Evolutionary conservation across 495 filamentous ascomycete genomes (phyloP).

Genomic region (Penicillium coprophilum): DNA sequence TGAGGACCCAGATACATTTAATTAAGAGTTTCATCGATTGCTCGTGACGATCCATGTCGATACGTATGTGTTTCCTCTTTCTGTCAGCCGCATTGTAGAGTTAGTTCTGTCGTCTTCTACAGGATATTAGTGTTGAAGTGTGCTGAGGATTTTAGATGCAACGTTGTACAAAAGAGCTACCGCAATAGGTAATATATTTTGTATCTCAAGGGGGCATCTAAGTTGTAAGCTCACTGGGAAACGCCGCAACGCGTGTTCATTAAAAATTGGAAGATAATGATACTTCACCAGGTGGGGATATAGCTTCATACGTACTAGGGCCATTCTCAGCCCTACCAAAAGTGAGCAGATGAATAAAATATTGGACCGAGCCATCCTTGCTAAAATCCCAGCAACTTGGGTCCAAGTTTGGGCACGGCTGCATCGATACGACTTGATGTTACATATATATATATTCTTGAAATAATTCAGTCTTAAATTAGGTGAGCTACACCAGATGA

Average conservation of each 20-base stretch:
- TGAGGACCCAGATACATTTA: too few species aligned
- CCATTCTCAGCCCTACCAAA: background rate
- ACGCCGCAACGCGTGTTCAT: background rate
- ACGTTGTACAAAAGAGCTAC: background rate
- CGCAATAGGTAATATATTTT: background rate
- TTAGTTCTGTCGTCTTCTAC: too few species aligned
- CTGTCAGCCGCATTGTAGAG: too few species aligned
- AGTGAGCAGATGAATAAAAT: too few species aligned
- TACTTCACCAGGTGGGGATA: background rate
- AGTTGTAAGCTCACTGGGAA: background rate
- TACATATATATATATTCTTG: constrained; percentile 3
- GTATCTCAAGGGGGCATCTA: background rate
- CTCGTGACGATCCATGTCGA: background rate
- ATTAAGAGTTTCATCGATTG: background rate
- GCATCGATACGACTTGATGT: constrained; percentile 10
- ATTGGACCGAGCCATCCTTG: background rate
- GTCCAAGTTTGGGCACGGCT: background rate
- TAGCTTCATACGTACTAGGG: background rate
- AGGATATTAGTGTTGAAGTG: too few species aligned
- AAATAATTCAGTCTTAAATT: background rate
- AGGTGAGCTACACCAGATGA: background rate
- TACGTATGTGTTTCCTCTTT: too few species aligned
- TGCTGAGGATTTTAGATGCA: too few species aligned
- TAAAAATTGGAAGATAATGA: background rate
- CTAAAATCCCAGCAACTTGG: background rate